Percentiles rank a stretch among this genome's conserved stretches.
Evolutionary conservation across 2,329 filamentous ascomycete species (phyloP).

Genomic region (Colletotrichum falcatum): DNA sequence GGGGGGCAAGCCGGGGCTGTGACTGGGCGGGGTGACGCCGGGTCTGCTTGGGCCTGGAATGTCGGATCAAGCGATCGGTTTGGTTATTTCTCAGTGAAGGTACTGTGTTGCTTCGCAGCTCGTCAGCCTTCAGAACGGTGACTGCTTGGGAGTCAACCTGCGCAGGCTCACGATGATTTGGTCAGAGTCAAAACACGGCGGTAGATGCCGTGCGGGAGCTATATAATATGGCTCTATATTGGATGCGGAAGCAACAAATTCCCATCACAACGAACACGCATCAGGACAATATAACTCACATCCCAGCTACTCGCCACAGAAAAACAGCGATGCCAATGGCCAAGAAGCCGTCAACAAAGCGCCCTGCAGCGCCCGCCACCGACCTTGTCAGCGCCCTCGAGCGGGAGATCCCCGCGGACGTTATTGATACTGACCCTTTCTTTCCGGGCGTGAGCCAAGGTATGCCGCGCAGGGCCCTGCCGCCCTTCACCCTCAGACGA

Average conservation of each 20-base stretch:
- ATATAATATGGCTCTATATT: neutral
- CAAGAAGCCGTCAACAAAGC: neutral
- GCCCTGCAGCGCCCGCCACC: neutral
- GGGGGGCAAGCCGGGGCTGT: neutral
- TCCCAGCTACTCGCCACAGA: neutral
- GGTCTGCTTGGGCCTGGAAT: neutral
- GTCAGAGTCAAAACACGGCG: neutral
- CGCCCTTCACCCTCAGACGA: neutral
- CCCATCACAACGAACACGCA: neutral
- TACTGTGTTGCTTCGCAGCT: neutral
- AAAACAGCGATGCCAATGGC: neutral
- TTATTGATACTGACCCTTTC: conserved; percentile 1
- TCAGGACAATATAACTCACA: neutral
- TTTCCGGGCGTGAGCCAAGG: conserved; percentile 4
- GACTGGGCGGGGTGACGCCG: neutral
- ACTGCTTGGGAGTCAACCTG: neutral
- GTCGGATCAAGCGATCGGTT: conserved; percentile 5
- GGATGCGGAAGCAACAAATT: neutral
- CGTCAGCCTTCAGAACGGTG: neutral
- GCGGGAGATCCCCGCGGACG: neutral
- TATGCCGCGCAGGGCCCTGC: conserved; percentile 6
- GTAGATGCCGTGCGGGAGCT: neutral
- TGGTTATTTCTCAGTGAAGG: neutral
- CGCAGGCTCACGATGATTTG: neutral
- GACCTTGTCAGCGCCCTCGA: neutral